Evolutionary conservation across 345 rosid genomes (phyloP), one percentile per base, ranked within the genome.

Genomic region (Barbarea vulgaris): DNA sequence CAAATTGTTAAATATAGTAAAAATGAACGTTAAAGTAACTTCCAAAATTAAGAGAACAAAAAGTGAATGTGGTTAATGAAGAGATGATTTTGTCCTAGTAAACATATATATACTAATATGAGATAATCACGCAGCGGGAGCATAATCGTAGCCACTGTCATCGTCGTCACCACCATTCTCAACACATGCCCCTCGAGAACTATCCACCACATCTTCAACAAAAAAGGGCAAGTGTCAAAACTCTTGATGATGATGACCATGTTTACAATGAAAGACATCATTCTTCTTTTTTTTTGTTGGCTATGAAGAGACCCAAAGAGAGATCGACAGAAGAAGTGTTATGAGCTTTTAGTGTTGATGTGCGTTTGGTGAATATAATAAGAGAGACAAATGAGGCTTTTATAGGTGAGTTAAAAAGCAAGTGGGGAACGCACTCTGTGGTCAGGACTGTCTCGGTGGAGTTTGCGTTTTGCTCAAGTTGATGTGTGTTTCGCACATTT

Each of bases 111-210:
- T 21, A 21, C 70, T 33, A 53, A 17, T 12, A 18, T 17, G 33
- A 52, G 41, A 64, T 17, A 13, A 11, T 63, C 53, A 63, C 6
- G 68, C 53, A 24, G 68, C 53, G 6, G 53, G 53, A 42, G 68
- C 68, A 27, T 42, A 63, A 42, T 63, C 68, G 18, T 15, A 63
- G 37, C 30, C 21, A 25, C 11, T 30, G 25, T 44, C 68, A 18
- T 63, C 68, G 4, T 63, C 68, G 2, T 44, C 68, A 24, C 53
- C 78, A 44, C 61, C 78, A 58, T 75, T 67, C 28, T 75, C 78
- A 8, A 14, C 31, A 67, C 48, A 36, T 14, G 42, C 44, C 1
- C 0, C 52, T 48, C 3, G 17, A 67, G 21, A n/a, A 59, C 7
- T 17, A 10, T 67, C 24, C 57, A 31, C 72, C 57, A 52, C 21